Percentiles rank a stretch among this genome's conserved stretches.
phyloP scores from a whole-genome alignment of 192 early-diverging fungal species.

The Bifiguratus adelaidae region DNA sequence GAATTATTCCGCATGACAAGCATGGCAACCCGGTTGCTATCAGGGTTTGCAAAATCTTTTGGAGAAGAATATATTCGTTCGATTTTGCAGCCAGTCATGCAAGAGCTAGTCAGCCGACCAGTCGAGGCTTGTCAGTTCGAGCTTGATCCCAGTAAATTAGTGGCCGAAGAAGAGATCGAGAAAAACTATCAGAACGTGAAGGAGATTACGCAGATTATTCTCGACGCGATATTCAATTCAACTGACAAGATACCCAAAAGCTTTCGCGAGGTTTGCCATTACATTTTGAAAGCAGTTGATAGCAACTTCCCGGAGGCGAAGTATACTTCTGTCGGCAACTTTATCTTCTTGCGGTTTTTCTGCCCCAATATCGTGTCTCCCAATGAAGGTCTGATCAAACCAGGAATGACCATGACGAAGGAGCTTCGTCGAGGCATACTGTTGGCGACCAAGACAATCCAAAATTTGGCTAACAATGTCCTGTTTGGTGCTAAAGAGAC shows the following conservation, averaged over 20 bases:
- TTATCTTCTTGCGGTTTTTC: conserved; percentile 92
- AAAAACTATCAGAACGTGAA: conserved; percentile 75
- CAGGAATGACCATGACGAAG: conserved; percentile 39
- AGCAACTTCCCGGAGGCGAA: conserved; percentile 77
- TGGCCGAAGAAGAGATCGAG: conserved; percentile 49
- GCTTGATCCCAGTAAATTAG: conserved; percentile 71
- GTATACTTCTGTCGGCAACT: conserved; percentile 83
- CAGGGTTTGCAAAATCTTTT: conserved; percentile 70
- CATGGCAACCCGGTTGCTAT: conserved; percentile 81
- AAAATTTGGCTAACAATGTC: conserved; percentile 93
- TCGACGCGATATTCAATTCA: conserved; percentile 78
- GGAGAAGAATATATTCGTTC: conserved; percentile 72
- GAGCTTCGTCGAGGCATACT: conserved; percentile 81
- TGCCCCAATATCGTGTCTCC: conserved; percentile 94
- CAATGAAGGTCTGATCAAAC: conserved; percentile 57
- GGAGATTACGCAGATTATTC: conserved; percentile 59
- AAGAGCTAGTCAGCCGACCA: conserved; percentile 50
- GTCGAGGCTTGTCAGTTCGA: conserved; percentile 77
- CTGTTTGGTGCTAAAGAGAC: conserved; percentile 92
- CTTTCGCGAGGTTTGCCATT: conserved; percentile 75
- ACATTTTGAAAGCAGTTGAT: conserved; percentile 66
- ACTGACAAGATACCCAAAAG: conserved; percentile 54
- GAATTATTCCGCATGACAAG: conserved; percentile 90
- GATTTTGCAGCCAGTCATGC: conserved; percentile 72
- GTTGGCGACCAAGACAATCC: conserved; percentile 90